Conservation (phyloP, 2,329 filamentous ascomycete species). For the Neofusicoccum cordaticola region DNA sequence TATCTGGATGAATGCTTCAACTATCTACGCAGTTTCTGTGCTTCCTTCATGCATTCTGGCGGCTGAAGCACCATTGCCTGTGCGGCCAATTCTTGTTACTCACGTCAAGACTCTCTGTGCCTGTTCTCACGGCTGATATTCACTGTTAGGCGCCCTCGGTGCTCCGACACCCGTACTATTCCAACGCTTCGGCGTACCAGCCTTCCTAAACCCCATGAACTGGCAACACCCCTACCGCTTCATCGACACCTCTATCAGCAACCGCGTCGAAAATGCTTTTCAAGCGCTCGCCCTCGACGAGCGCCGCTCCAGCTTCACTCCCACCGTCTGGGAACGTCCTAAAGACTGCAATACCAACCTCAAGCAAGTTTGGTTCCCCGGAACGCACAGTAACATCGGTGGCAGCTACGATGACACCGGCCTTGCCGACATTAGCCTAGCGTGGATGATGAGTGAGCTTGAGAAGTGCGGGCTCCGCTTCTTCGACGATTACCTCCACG, state of each 20-base stretch:
- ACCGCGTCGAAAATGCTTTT: constrained; percentile 55
- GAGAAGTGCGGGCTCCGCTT: constrained; percentile 46
- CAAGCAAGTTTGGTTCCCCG: constrained; percentile 49
- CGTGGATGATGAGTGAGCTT: constrained; percentile 58
- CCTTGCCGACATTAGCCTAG: constrained; percentile 51
- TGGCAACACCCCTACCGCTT: constrained; percentile 25
- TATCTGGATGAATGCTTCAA: too few relatives aligned
- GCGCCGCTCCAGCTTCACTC: constrained; percentile 53
- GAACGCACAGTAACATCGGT: constrained; percentile 49
- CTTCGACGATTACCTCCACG: constrained; percentile 42
- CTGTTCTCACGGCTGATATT: too few relatives aligned
- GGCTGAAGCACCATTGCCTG: too few relatives aligned
- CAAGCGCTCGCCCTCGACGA: constrained; percentile 61
- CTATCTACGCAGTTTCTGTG: too few relatives aligned
- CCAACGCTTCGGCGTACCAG: constrained; percentile 34
- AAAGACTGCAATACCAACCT: constrained; percentile 23
- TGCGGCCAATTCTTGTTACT: too few relatives aligned
- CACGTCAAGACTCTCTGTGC: too few relatives aligned
- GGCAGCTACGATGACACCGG: constrained; percentile 48
- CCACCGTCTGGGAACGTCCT: constrained; percentile 52
- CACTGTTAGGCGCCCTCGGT: constrained; percentile 31
- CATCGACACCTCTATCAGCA: constrained; percentile 45
- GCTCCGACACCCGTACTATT: constrained; percentile 43
- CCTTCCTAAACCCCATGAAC: constrained; percentile 27
- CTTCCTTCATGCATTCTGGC: background rate